These are phyloP conservation scores for Rhynchosporium agropyri DNA, from an alignment of 2,329 filamentous ascomycete genomes.

Conservation along the genomic window DNA sequence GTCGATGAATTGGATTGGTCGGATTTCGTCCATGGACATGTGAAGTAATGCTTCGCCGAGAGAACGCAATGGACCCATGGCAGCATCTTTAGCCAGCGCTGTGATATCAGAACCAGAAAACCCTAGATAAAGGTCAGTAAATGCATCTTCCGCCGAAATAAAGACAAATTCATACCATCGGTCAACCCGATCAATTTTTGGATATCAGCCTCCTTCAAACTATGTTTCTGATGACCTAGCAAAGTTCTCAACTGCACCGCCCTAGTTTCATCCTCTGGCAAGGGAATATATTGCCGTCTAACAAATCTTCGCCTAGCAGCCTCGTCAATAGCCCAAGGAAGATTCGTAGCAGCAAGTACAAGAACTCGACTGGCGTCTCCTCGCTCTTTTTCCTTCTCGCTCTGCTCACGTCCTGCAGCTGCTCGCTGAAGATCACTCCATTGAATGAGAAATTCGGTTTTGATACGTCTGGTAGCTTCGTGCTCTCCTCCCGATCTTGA, in stretches of 20 bases:
- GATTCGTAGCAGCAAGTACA: constrained; percentile 91
- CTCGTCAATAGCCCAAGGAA: constrained; percentile 98
- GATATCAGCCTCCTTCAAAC: constrained; percentile 71
- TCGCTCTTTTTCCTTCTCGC: constrained; percentile 65
- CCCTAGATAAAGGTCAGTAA: constrained; percentile 54
- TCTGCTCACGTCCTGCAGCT: constrained; percentile 79
- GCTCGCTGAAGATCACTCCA: constrained; percentile 95
- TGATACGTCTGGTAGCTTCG: constrained; percentile 90
- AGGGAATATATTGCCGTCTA: constrained; percentile 89
- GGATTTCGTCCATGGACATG: constrained; percentile 93
- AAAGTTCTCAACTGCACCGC: constrained; percentile 77
- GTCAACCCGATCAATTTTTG: constrained; percentile 75
- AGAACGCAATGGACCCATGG: constrained; percentile 92
- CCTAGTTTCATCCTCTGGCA: constrained; percentile 83
- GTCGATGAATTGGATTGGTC: constrained; percentile 79
- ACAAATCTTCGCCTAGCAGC: constrained; percentile 90
- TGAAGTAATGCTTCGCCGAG: constrained; percentile 86
- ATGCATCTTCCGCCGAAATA: not conserved
- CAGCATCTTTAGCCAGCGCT: constrained; percentile 93
- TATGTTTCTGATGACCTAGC: constrained; percentile 76
- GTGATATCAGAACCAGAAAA: constrained; percentile 98
- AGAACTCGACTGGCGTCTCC: constrained; percentile 88
- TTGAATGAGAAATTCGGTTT: constrained; percentile 96
- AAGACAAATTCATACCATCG: constrained; percentile 50
- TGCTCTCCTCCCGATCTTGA: constrained; percentile 85